Evolutionary conservation across 2,329 filamentous ascomycete genomes (phyloP).

Genomic region (Lecanoromycetidae sp.): DNA sequence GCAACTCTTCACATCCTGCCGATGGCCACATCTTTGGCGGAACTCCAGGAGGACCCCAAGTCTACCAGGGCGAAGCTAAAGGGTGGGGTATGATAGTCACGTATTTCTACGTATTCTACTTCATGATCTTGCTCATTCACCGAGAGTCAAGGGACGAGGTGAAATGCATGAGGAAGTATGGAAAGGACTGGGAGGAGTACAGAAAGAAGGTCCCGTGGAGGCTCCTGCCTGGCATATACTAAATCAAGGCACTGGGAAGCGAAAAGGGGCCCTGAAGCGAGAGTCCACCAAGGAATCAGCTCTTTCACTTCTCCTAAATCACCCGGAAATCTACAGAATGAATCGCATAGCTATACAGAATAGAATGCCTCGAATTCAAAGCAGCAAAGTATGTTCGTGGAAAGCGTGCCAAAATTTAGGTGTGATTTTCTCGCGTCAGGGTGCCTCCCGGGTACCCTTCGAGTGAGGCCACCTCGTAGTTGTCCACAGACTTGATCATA

Average conservation of each 20-base stretch:
- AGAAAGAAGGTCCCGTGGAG: slow-evolving; percentile 67
- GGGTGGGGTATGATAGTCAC: slow-evolving; percentile 82
- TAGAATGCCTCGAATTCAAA: no score
- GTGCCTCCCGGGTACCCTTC: no score
- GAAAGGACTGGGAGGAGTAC: slow-evolving; percentile 82
- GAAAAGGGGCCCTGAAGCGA: no score
- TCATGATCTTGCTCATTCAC: slow-evolving; percentile 74
- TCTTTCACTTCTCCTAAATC: no score
- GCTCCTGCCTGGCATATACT: slow-evolving; percentile 51
- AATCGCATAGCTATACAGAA: no score
- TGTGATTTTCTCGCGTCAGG: no score
- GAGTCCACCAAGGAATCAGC: no score
- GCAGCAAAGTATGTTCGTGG: no score
- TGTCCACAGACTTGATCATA: neutral
- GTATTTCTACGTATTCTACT: slow-evolving; percentile 92
- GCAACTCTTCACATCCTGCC: slow-evolving; percentile 31
- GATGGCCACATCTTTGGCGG: slow-evolving; percentile 43
- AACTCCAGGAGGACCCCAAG: slow-evolving; percentile 48
- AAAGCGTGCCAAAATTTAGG: no score
- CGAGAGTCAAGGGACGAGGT: slow-evolving; percentile 78
- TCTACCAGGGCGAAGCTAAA: slow-evolving; percentile 58
- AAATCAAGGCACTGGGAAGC: no score
- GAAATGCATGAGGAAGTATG: slow-evolving; percentile 85
- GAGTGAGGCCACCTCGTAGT: no score
- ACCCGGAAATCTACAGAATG: no score